Evolutionary conservation across 1,284 basidiomycete genomes (phyloP).

Genomic region (Sanghuangporus baumii): DNA sequence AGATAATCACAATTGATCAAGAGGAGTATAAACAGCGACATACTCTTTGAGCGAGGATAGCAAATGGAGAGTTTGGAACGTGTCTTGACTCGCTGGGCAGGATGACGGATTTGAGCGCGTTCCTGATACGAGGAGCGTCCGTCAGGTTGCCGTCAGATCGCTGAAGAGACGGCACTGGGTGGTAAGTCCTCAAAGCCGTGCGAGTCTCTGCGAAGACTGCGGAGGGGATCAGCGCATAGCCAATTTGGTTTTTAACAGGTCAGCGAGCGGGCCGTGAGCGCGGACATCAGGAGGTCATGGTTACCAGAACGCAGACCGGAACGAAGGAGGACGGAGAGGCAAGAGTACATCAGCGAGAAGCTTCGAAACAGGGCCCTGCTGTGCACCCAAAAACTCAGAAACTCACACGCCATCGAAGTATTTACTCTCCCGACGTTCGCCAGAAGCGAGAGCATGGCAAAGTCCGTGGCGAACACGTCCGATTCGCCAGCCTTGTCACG

Average conservation of each 20-base stretch:
- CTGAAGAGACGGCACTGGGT: constrained; percentile 64
- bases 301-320: constrained; percentile 15
- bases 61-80: constrained; percentile 60
- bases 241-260: constrained; percentile 13
- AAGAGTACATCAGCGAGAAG: constrained; percentile 10
- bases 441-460: constrained; percentile 79
- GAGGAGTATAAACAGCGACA: constrained; percentile 5
- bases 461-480: constrained; percentile 75
- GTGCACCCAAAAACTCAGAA: constrained; percentile 18
- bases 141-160: constrained; percentile 61
- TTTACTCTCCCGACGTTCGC: constrained; percentile 93
- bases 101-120: constrained; percentile 68
- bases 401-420: constrained; percentile 88
- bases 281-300: constrained; percentile 10
- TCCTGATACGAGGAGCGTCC: constrained; percentile 70
- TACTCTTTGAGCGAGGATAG: constrained; percentile 42
- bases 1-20: background rate
- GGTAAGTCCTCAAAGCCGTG: constrained; percentile 64
- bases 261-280: background rate
- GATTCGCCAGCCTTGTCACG: constrained; percentile 81
- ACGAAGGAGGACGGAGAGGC: background rate
- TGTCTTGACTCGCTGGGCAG: constrained; percentile 66
- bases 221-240: background rate
- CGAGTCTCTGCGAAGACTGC: constrained; percentile 62
- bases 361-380: constrained; percentile 1